Base-by-base conservation (phyloP, 2,329 filamentous ascomycete species). In the Fusarium stilboides region DNA sequence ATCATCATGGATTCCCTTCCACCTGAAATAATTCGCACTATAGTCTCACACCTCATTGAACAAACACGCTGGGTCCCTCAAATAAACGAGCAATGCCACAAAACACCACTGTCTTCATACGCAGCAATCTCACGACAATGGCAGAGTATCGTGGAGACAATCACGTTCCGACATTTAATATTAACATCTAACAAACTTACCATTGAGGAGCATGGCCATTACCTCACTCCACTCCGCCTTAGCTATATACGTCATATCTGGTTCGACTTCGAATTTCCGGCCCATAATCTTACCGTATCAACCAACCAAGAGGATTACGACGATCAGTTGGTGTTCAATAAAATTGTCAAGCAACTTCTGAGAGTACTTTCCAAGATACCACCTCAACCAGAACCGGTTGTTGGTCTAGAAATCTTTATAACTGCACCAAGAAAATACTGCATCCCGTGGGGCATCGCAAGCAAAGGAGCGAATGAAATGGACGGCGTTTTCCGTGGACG, bases 231-330 rank as follows among this genome's bases (percentile, higher is more conserved):
- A 17, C 20, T 56, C 24, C 57, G 57, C 1, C 42, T 59, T 1
- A 47, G 51, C 36, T 47, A 56, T 17, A 22, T 59, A 3, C 57
- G 50, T 6, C 56, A 61, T 31, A 57, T 61, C 17, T 44, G 57
- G 52, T 61, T 44, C 22, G 28, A 57, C 40, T 61, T 57, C 10
- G 53, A 49, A 22, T 57, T 61, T n/a, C 57, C 57, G 5, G 57
- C 43, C 13, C 57, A 61, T n/a, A 46, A 61, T 24, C 52, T 61
- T 9, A 4, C 33, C 6, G 44, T 49, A 2, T 49, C 57, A 2
- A 57, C 57, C 19, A 42, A 56, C 12, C 34, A 42, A 8, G 49
- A 54, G 1, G 57, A 59, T 24, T 40, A 56, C 12, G 36, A 59
- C 8, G 57, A 59, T 31, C 57, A 57, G 5, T 6, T 42, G 9